Conservation (phyloP, 2,329 filamentous ascomycete genomes). For the Sporothrix protearum region DNA sequence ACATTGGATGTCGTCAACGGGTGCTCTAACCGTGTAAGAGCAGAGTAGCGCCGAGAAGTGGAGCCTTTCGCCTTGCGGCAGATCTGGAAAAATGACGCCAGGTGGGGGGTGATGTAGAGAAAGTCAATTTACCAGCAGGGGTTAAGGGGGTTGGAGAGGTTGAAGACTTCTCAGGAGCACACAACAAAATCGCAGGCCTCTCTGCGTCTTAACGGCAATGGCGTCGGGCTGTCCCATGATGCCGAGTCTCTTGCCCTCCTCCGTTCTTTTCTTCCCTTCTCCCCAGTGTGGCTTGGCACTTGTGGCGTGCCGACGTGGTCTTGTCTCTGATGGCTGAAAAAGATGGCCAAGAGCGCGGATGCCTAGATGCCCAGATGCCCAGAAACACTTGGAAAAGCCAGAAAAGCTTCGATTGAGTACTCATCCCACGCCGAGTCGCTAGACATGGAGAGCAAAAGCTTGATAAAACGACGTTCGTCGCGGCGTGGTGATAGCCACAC, state of each 20-base stretch:
- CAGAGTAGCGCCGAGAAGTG: neutral
- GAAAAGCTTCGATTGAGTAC: neutral
- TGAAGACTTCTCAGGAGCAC: no score
- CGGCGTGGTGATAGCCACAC: neutral
- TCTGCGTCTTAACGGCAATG: neutral
- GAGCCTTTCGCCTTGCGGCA: neutral
- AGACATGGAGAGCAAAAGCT: neutral
- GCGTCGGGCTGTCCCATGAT: conserved; percentile 5
- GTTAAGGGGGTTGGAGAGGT: neutral
- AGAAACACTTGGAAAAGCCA: neutral
- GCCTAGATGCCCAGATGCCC: neutral
- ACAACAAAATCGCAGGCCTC: neutral
- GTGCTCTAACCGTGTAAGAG: neutral
- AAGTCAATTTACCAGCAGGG: neutral
- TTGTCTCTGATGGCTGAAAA: neutral
- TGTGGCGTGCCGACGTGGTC: neutral
- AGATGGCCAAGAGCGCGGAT: no score
- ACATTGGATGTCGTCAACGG: conserved; percentile 20
- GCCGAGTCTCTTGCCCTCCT: neutral
- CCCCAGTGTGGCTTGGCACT: neutral
- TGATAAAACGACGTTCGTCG: neutral
- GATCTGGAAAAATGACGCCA: conserved; percentile 3
- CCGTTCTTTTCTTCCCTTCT: neutral
- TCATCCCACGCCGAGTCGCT: neutral
- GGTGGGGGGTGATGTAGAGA: neutral